Base-by-base conservation (phyloP, 106 monocot species). In the Gastrodia elata region DNA sequence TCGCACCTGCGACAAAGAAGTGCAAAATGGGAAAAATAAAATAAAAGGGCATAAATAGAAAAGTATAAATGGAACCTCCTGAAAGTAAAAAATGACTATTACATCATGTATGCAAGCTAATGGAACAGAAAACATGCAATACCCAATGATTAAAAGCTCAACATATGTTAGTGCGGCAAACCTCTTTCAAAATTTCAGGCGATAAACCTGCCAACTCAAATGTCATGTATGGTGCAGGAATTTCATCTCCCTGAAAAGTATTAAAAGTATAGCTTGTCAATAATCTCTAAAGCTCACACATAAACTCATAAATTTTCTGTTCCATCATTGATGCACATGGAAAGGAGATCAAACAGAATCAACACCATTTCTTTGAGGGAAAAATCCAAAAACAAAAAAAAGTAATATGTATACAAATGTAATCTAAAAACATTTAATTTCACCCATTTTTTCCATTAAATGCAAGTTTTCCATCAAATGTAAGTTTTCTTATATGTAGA, bases 1-100 rank as follows among this genome's bases (percentile, higher is more conserved):
- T 96, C 95, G 95, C 95, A 92, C 85, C 95, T 96, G 87, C 76
- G 83, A 87, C 79, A 75, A 86, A 94, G 83, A 87, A 68, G 82
- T 79, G 84, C 77, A 91, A 55, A 82, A 87, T 38, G 48, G 80
- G 65, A 78, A 71, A 75, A 77, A n/a, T n/a, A 84, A 84, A 76
- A 87, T 77, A 82, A 79, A 88, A 74, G 71, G 68, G 69, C 59
- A 78, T 88, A 78, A 76, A 80, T 74, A 79, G 80, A 67, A 81
- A 79, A 69, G 11, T 11, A 61, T 61, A 64, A 72, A 57, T 55
- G 39, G 56, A 78, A 78, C 64, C 38, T 35, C 52, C 64, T 74
- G n/a, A 30, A 80, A 74, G 9, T 39, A 13, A 32, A 79, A 74
- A 39, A 10, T 11, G 18, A 28, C n/a, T n/a, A n/a, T 33, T 69